Evolutionary conservation across 2,329 filamentous ascomycete genomes (phyloP).

Genomic region (Penicillium freii): DNA sequence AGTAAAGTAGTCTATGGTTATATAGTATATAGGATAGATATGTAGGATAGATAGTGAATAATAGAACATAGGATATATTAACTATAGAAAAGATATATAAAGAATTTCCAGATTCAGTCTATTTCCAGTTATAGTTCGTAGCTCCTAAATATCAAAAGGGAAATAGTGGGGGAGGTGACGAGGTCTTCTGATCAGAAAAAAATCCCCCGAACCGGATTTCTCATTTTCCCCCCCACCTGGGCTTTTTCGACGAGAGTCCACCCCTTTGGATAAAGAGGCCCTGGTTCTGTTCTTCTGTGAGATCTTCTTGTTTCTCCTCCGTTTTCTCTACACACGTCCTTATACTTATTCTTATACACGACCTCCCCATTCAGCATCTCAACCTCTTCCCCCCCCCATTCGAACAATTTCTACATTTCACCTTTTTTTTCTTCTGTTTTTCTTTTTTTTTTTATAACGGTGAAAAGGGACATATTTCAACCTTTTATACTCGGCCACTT

Average conservation of each 20-base stretch:
- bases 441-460: neutral
- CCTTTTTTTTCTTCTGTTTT: neutral
- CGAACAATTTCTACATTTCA: neutral
- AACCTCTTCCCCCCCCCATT: neutral
- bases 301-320: conserved; percentile 11
- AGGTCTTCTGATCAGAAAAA: conserved; percentile 38
- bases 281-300: conserved; percentile 4
- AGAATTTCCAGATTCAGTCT: too few relatives aligned
- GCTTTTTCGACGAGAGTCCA: conserved; percentile 13
- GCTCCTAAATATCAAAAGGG: neutral
- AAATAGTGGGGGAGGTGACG: conserved; percentile 25
- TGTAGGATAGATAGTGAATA: too few relatives aligned
- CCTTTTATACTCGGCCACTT: conserved; percentile 3
- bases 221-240: conserved; percentile 8
- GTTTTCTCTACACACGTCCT: neutral
- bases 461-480: neutral
- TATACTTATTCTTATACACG: neutral
- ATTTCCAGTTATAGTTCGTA: too few relatives aligned
- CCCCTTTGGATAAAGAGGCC: conserved; percentile 28
- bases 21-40: neutral
- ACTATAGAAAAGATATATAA: neutral
- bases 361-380: neutral
- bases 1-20: neutral
- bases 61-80: neutral
- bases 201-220: conserved; percentile 31